These are phyloP conservation scores for Candida corydali DNA, from an alignment of 805 yeast species.

Conservation along the genomic window DNA sequence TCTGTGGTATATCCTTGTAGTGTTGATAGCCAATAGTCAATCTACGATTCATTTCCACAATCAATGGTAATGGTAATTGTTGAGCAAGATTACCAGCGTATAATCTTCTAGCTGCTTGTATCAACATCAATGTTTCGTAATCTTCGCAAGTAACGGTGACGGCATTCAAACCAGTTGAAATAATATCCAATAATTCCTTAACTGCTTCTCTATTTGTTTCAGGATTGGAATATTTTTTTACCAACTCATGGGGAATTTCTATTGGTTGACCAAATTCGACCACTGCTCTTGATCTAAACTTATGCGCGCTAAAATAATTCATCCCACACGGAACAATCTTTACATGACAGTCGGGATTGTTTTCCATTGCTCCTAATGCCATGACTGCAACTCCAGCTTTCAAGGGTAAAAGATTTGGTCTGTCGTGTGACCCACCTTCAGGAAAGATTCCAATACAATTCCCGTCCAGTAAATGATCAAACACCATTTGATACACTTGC, in stretches of 20 bases:
- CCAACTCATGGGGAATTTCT: slow-evolving; percentile 52
- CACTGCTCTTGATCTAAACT: slow-evolving; percentile 92
- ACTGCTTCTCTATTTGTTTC: slow-evolving; percentile 72
- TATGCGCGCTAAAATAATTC: slow-evolving; percentile 95
- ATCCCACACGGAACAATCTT: slow-evolving; percentile 94
- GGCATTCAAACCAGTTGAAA: slow-evolving; percentile 70
- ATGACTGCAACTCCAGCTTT: slow-evolving; percentile 97
- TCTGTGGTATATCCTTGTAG: slow-evolving; percentile 64
- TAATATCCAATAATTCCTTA: slow-evolving; percentile 60
- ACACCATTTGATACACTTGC: slow-evolving; percentile 77
- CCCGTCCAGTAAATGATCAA: slow-evolving; percentile 74
- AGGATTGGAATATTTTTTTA: slow-evolving; percentile 61
- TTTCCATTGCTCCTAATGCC: slow-evolving; percentile 93
- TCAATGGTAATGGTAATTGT: slow-evolving; percentile 71
- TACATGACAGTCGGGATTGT: slow-evolving; percentile 70
- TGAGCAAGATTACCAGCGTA: slow-evolving; percentile 74
- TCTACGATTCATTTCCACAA: slow-evolving; percentile 88
- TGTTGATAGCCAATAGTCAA: slow-evolving; percentile 77
- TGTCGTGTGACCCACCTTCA: slow-evolving; percentile 97
- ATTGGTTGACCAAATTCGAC: slow-evolving; percentile 91
- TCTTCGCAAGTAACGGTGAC: slow-evolving; percentile 89
- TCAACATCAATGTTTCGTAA: slow-evolving; percentile 82
- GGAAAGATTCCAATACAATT: slow-evolving; percentile 92
- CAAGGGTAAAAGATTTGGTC: slow-evolving; percentile 85
- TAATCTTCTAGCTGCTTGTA: slow-evolving; percentile 87